phyloP scores from a whole-genome alignment of 441 rosid species.

The Melastoma candidum region DNA sequence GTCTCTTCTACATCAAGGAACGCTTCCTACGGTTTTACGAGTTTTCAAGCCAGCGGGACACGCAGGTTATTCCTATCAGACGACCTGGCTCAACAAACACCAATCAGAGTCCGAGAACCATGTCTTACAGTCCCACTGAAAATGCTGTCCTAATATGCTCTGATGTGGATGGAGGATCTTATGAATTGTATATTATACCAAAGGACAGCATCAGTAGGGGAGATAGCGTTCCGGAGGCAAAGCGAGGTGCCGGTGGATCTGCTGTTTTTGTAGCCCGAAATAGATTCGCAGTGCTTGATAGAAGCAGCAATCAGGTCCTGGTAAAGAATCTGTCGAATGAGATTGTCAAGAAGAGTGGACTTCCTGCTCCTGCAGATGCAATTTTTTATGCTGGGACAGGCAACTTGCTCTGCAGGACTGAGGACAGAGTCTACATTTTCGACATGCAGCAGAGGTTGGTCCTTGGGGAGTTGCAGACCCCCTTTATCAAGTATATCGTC shows the following conservation, averaged over 20 bases:
- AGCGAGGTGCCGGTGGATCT: constrained; percentile 65
- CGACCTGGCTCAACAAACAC: constrained; percentile 69
- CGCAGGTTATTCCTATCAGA: constrained; percentile 66
- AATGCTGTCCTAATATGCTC: constrained; percentile 74
- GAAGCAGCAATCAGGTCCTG: constrained; percentile 55
- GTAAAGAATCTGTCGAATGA: constrained; percentile 66
- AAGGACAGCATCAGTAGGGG: constrained; percentile 62
- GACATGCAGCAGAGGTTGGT: constrained; percentile 77
- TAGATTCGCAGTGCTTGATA: constrained; percentile 78
- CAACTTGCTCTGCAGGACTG: constrained; percentile 66
- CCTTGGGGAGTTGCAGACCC: constrained; percentile 73
- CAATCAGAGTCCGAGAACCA: constrained; percentile 78
- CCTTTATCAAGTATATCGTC: constrained; percentile 60
- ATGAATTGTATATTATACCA: constrained; percentile 68
- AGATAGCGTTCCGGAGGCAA: constrained; percentile 68
- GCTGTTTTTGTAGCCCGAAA: constrained; percentile 72
- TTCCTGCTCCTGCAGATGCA: constrained; percentile 64
- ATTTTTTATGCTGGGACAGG: constrained; percentile 84
- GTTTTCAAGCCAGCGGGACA: constrained; percentile 56
- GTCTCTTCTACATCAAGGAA: constrained; percentile 63
- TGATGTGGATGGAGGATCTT: constrained; percentile 83
- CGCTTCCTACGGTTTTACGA: constrained; percentile 67
- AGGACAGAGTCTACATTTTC: constrained; percentile 65
- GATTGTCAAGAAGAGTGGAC: constrained; percentile 53
- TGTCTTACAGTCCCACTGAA: constrained; percentile 83